Evolutionary conservation across 257 asterid species (phyloP).

Genomic region (Sherardia arvensis): DNA sequence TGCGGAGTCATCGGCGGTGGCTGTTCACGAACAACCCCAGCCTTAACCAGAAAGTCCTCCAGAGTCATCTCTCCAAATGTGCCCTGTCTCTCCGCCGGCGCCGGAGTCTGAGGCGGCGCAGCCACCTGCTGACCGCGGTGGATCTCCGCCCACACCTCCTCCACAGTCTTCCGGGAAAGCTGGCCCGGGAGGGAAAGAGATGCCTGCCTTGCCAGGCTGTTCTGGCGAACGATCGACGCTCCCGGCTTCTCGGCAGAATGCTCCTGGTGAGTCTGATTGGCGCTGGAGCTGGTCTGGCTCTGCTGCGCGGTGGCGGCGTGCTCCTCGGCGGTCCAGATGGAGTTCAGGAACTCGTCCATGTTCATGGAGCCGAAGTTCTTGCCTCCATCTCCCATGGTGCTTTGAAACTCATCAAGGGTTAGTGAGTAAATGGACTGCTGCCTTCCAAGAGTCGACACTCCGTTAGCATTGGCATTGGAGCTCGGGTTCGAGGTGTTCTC

Average conservation of each 20-base stretch:
- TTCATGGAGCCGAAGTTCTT: conserved; percentile 85
- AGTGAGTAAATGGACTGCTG: conserved; percentile 73
- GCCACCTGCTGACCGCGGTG: conserved; percentile 19
- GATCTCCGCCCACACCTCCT: conserved; percentile 74
- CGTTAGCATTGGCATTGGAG: background rate
- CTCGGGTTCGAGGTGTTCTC: background rate
- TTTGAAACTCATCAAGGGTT: conserved; percentile 75
- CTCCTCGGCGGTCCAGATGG: conserved; percentile 88
- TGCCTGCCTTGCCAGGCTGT: conserved; percentile 54
- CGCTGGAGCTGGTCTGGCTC: background rate
- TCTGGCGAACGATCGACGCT: conserved; percentile 28
- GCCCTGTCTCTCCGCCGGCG: conserved; percentile 38
- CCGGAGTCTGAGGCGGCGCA: conserved; percentile 19
- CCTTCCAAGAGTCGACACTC: conserved; percentile 30
- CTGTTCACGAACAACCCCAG: conserved; percentile 63
- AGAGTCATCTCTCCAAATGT: conserved; percentile 78
- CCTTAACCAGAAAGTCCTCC: conserved; percentile 66
- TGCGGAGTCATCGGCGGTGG: conserved; percentile 7
- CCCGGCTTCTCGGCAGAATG: conserved; percentile 2
- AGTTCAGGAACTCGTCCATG: conserved; percentile 89
- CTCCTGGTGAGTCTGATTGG: background rate
- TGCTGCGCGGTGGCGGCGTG: conserved; percentile 15
- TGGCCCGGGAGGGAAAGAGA: conserved; percentile 55
- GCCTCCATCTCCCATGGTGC: conserved; percentile 49
- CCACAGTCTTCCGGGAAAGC: conserved; percentile 58